Conservation (phyloP, 2,329 filamentous ascomycete species). For the Fusarium torulosum region DNA sequence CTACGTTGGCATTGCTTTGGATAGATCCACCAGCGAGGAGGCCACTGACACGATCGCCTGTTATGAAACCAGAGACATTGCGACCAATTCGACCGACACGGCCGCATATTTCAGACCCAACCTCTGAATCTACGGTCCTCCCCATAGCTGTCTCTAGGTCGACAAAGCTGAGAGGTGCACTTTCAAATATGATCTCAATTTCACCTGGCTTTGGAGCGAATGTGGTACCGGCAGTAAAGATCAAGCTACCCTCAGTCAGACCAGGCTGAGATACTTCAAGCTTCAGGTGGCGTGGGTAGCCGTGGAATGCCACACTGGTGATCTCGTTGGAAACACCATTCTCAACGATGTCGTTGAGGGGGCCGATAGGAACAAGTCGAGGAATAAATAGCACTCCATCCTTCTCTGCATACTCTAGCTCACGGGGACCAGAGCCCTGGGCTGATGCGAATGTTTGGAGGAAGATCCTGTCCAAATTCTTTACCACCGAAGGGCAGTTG, state of each 20-base stretch:
- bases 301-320: slow-evolving; percentile 41
- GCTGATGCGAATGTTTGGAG: slow-evolving; percentile 40
- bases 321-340: slow-evolving; percentile 28
- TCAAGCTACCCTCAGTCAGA: slow-evolving; percentile 42
- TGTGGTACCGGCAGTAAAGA: slow-evolving; percentile 41
- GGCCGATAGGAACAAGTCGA: slow-evolving; percentile 56
- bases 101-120: slow-evolving; percentile 60
- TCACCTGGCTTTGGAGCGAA: slow-evolving; percentile 49
- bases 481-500: slow-evolving; percentile 2
- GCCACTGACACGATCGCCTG: slow-evolving; percentile 59
- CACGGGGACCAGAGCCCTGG: slow-evolving; percentile 42
- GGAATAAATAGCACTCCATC: slow-evolving; percentile 58
- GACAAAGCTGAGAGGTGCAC: slow-evolving; percentile 52
- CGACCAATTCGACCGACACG: slow-evolving; percentile 53
- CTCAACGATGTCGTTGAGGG: slow-evolving; percentile 62
- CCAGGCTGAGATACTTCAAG: slow-evolving; percentile 48
- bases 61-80: slow-evolving; percentile 48
- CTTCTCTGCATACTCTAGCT: slow-evolving; percentile 60
- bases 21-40: slow-evolving; percentile 54
- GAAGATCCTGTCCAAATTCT: slow-evolving; percentile 47
- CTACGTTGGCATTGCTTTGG: slow-evolving; percentile 51
- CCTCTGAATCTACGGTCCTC: slow-evolving; percentile 44
- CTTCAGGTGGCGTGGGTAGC: slow-evolving; percentile 27
- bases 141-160: slow-evolving; percentile 56
- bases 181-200: slow-evolving; percentile 57